Base-by-base conservation (phyloP, 768 basidiomycete species). In the Boletus rubroflammeus region DNA sequence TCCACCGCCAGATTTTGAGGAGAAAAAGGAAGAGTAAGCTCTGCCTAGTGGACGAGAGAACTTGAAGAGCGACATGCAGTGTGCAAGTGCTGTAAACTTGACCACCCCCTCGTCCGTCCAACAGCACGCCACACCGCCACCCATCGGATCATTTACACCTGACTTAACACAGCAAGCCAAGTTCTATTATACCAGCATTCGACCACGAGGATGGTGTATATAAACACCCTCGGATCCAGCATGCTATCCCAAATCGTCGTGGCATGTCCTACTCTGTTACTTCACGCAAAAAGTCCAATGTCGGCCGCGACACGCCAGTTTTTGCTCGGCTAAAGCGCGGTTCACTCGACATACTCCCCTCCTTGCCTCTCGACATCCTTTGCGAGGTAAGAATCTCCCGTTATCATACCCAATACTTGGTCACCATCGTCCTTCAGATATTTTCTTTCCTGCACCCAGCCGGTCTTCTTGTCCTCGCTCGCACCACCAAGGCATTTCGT, bases 11-110 rank as follows among this genome's bases (percentile, higher is more conserved):
- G 86, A 76, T 64, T 87, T 89, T 26, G 85, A 86, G 13, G 86
- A 88, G 73, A 89, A 91, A 61, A 86, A 85, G 1, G 88, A 90
- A 6, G 86, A 91, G 60, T 88, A 90, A 10, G 81, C 69, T 65
- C 89, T 79, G 45, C 79, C 73, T 15, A 77, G 71, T 21, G 77
- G 75, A 45, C 77, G 78, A 28, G 81, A 55, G 70, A 58, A n/a
- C n/a, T n/a, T n/a, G 54, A 84, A 57, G 53, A 80, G 70, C 61
- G 81, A 79, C 81, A 86, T 84, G 41, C 51, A 42, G 58, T 42
- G 21, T 21, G n/a, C 25, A 28, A 6, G 32, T 31, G 46, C 40
- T 56, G 54, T 57, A 21, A 21, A 0, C 6, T 6, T 0, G 7
- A 23, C 32, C 46, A 25, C 32, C 32, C 25, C n/a, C 25, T 42